Base-by-base conservation (phyloP, 176 grass and related monocot species). In the Microstegium vimineum region DNA sequence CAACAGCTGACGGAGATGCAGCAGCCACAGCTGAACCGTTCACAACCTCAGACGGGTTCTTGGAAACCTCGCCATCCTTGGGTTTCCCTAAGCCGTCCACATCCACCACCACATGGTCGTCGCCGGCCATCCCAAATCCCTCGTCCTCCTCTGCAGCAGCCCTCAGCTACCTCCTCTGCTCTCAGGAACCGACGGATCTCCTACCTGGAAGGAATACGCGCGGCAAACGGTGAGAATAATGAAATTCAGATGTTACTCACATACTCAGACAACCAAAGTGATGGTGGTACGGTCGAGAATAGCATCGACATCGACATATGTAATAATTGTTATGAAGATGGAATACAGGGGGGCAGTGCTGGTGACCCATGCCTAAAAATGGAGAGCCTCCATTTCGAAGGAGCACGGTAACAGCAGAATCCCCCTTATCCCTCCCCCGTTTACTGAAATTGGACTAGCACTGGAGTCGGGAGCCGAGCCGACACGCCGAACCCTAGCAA, bases 81-180 rank as follows among this genome's bases (percentile, higher is more conserved):
- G 79, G 6, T 12, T 81, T 83, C 8, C 82, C 61, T 25, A 94
- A 75, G 15, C 69, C 75, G 2, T 98, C 86, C 33, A 98, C 88
- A 84, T 95, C 71, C 47, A 98, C 83, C 75, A 93, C 88, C 73
- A 94, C 88, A 86, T 98, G 95, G 56, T 98, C 92, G 35, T 91
- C 79, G 16, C 89, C 92, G 22, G 92, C 95, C 95, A 94, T 98
- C 68, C 72, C 80, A 54, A 87, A 84, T 34, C 11, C 61, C 73
- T 67, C 59, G n/a, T n/a, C n/a, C 57, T 76, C 23, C 52, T 66
- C 14, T 4, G 7, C 26, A 16, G 59, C n/a, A n/a, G n/a, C n/a
- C 35, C n/a, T 15, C 33, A 2, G 3, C 17, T 7, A 17, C 14
- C 36, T 0, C 5, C 14, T 5, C 9, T 60, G 8, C 23, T 5